Evolutionary conservation across 495 filamentous ascomycete genomes (phyloP).

Genomic region (Venustampulla echinocandica): DNA sequence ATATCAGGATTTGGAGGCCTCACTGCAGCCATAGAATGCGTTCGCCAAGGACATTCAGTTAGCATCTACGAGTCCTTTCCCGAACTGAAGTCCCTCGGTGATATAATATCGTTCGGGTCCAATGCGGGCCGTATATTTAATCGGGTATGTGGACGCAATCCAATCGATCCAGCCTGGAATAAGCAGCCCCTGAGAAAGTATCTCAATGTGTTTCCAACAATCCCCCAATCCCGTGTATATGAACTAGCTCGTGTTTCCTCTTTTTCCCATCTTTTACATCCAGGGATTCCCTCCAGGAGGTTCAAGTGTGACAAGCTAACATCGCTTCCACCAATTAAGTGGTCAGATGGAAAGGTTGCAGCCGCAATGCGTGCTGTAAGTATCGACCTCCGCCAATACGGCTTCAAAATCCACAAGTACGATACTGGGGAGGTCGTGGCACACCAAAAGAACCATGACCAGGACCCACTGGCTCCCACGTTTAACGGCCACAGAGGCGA

Average conservation of each 20-base stretch:
- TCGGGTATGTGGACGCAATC: constrained; percentile 9
- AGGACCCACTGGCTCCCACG: constrained; percentile 29
- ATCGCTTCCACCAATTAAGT: too few species aligned
- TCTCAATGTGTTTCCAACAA: too few species aligned
- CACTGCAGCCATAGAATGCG: constrained; percentile 53
- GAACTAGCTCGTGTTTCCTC: too few species aligned
- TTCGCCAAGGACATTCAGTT: constrained; percentile 51
- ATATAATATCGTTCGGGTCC: constrained; percentile 44
- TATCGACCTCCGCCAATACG: constrained; percentile 37
- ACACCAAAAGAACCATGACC: constrained; percentile 39
- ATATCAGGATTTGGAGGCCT: constrained; percentile 48
- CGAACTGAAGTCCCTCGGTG: constrained; percentile 37
- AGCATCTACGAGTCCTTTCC: constrained; percentile 41
- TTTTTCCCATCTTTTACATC: too few species aligned
- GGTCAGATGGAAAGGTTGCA: constrained; percentile 36
- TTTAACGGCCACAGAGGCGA: constrained; percentile 57
- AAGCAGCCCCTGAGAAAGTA: too few species aligned
- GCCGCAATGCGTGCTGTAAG: constrained; percentile 41
- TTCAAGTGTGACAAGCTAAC: too few species aligned
- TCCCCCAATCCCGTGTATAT: too few species aligned
- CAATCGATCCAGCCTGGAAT: too few species aligned
- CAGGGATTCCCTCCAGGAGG: too few species aligned
- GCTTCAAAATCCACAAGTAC: constrained; percentile 31
- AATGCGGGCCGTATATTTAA: constrained; percentile 40
- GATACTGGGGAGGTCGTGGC: constrained; percentile 46